A percentile compares a stretch with the other conserved stretches of the same genome.
These are phyloP conservation scores for Penicillium sp. DNA, from an alignment of 2,329 filamentous ascomycete genomes.

Conservation along the genomic window DNA sequence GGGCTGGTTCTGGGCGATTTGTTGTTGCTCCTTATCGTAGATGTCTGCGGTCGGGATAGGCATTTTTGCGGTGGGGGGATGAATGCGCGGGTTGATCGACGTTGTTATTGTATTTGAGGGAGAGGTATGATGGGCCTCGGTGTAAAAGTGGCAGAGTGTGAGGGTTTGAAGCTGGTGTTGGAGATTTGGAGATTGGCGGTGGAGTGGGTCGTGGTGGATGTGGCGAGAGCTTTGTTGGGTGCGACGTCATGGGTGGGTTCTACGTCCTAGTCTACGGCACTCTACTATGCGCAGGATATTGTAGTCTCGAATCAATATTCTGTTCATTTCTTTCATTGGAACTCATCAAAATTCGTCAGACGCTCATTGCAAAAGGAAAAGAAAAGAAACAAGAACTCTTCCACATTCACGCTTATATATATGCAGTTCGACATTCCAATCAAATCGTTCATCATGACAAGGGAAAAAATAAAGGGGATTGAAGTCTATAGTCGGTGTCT, in stretches of 20 bases:
- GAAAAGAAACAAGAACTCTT: neutral
- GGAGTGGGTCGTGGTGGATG: neutral
- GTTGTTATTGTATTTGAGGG: neutral
- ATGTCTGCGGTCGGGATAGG: slow-evolving; percentile 21
- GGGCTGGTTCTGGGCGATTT: slow-evolving; percentile 7
- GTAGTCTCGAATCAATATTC: neutral
- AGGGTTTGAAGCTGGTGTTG: neutral
- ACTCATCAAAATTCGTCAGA: neutral
- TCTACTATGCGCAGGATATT: neutral
- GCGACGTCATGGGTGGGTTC: neutral
- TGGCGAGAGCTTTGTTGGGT: slow-evolving; percentile 1
- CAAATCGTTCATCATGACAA: neutral
- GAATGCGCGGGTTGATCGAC: neutral
- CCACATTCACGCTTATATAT: neutral
- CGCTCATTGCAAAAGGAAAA: neutral
- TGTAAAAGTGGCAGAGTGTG: neutral
- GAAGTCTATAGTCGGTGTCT: slow-evolving; percentile 12
- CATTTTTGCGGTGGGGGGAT: slow-evolving; percentile 9
- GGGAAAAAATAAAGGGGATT: neutral
- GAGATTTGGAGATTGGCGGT: neutral
- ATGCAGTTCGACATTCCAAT: neutral
- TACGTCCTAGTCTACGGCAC: neutral
- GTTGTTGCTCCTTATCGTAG: slow-evolving; percentile 17
- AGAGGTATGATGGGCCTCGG: neutral
- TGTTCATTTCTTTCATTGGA: neutral